Evolutionary conservation across 2,329 filamentous ascomycete species (phyloP).

Genomic region (Polytolypa hystricis): DNA sequence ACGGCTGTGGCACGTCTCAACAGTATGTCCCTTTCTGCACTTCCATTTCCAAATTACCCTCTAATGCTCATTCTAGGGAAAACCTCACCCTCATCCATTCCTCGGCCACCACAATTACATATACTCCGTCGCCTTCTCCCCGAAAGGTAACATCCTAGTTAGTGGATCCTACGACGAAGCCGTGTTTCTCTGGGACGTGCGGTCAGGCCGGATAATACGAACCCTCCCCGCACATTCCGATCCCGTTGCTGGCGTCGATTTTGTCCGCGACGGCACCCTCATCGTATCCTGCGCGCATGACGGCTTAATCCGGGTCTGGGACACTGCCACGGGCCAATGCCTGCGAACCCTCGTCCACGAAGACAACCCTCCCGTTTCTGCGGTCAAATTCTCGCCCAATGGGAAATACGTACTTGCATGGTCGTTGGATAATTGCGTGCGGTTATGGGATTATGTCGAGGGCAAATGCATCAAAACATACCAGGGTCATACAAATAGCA

Average conservation of each 20-base stretch:
- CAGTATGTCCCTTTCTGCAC: constrained; percentile 24
- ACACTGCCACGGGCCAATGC: constrained; percentile 89
- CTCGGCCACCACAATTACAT: constrained; percentile 93
- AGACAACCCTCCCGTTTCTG: constrained; percentile 81
- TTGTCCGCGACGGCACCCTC: constrained; percentile 82
- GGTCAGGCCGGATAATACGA: constrained; percentile 77
- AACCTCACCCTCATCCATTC: constrained; percentile 50
- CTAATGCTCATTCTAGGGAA: constrained; percentile 30
- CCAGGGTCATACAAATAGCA: constrained; percentile 76
- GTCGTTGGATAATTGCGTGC: constrained; percentile 78
- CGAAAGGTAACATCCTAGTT: constrained; percentile 93
- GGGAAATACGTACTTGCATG: constrained; percentile 86
- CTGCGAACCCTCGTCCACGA: constrained; percentile 90
- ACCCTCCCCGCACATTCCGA: constrained; percentile 90
- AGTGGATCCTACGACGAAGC: constrained; percentile 96
- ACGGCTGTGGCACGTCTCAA: constrained; percentile 68
- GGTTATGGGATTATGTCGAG: constrained; percentile 90
- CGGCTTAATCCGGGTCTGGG: constrained; percentile 88
- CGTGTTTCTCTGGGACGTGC: constrained; percentile 92
- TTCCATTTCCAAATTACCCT: background rate
- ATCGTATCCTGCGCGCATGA: constrained; percentile 87
- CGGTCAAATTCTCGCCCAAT: constrained; percentile 87
- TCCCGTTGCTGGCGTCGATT: constrained; percentile 86
- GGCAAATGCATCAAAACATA: constrained; percentile 94
- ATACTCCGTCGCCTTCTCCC: constrained; percentile 88